Percentiles rank a stretch among this genome's conserved stretches.
Conservation (phyloP, 768 basidiomycete genomes). For the Crepidotus variabilis region DNA sequence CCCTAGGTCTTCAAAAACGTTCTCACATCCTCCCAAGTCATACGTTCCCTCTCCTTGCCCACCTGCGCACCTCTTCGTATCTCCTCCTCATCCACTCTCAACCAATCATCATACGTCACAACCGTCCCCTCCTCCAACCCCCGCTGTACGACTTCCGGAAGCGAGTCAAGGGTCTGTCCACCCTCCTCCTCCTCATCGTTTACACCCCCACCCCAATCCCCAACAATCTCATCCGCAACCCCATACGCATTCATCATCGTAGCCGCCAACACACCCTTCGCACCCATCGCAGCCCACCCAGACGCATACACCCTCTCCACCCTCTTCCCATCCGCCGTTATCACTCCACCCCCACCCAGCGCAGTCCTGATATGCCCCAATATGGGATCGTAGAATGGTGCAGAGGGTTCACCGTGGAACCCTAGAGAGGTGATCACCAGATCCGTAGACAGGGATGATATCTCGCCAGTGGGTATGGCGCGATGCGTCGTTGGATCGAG, state of each 20-base stretch:
- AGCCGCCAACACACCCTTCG: constrained; percentile 84
- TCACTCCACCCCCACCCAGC: constrained; percentile 47
- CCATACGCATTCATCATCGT: constrained; percentile 93
- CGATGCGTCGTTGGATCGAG: constrained; percentile 45
- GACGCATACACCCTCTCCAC: constrained; percentile 78
- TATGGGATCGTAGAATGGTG: constrained; percentile 55
- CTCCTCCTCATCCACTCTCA: constrained; percentile 70
- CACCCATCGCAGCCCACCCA: constrained; percentile 92
- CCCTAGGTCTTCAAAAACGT: constrained; percentile 13
- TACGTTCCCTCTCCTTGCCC: constrained; percentile 76
- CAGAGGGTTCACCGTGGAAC: constrained; percentile 66
- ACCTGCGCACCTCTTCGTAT: constrained; percentile 45
- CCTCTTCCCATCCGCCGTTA: constrained; percentile 29
- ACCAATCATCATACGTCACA: constrained; percentile 73
- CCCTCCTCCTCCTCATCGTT: constrained; percentile 8
- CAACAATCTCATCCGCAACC: constrained; percentile 67
- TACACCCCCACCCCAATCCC: constrained; percentile 47
- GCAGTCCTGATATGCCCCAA: constrained; percentile 54
- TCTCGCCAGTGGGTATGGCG: constrained; percentile 53
- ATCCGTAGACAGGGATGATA: constrained; percentile 54
- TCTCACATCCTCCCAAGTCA: constrained; percentile 61
- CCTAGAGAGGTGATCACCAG: constrained; percentile 88
- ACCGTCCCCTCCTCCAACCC: constrained; percentile 40
- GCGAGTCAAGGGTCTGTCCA: constrained; percentile 37
- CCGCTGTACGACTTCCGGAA: constrained; percentile 44